phyloP scores from a whole-genome alignment of 2,329 filamentous ascomycete genomes.

The Diaporthe sp. region DNA sequence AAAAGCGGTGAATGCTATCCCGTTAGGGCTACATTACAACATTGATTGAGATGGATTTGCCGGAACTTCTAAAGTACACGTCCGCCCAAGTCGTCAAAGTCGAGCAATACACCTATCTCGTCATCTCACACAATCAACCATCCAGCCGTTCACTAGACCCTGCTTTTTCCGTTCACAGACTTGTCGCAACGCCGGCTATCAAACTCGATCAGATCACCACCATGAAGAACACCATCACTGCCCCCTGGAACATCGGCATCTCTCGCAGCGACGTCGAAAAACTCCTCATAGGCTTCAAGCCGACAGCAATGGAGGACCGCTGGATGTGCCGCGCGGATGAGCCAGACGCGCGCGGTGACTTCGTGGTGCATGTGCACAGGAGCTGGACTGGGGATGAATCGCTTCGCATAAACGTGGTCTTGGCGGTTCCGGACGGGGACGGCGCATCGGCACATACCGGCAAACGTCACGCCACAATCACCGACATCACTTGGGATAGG shows the following conservation, averaged over 20 bases:
- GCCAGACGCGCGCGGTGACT: constrained; percentile 14
- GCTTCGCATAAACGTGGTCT: constrained; percentile 18
- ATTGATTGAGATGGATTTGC: neutral
- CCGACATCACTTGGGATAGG: constrained; percentile 12
- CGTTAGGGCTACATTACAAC: neutral
- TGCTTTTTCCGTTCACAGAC: neutral
- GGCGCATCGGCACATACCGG: neutral
- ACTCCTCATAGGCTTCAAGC: constrained; percentile 2
- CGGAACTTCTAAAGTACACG: neutral
- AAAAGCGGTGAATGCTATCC: neutral
- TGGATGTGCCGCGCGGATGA: constrained; percentile 15
- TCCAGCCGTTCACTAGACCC: neutral
- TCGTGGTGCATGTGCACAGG: constrained; percentile 16
- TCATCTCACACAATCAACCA: neutral
- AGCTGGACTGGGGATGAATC: constrained; percentile 21
- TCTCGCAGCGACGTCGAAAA: constrained; percentile 1
- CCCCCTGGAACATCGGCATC: neutral
- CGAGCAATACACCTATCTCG: neutral
- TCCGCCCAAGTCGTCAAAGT: neutral
- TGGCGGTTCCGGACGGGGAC: neutral
- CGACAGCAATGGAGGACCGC: constrained; percentile 18
- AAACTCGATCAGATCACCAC: neutral
- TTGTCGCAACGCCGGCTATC: neutral
- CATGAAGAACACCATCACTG: constrained; percentile 10
- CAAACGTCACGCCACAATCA: neutral